Conservation (phyloP, 176 grass and related monocot genomes). For the Aegilops umbellulata region DNA sequence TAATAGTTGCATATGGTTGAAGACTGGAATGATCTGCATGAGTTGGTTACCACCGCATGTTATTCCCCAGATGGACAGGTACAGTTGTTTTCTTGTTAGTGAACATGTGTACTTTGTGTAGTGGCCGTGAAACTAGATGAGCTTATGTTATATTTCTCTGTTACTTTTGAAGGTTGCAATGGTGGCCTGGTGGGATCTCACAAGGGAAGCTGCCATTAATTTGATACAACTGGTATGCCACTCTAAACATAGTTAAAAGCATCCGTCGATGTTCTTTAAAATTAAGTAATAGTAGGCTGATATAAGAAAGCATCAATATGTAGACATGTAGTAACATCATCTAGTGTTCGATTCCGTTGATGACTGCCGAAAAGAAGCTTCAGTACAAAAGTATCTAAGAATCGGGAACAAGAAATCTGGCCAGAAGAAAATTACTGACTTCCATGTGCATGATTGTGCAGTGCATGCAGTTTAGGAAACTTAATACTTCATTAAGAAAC, state of each 20-base stretch:
- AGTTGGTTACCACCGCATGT: conserved; percentile 81
- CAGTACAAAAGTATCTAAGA: conserved; percentile 74
- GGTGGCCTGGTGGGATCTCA: conserved; percentile 61
- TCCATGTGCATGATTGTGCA: conserved; percentile 58
- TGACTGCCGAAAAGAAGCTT: conserved; percentile 72
- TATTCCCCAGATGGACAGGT: conserved; percentile 90
- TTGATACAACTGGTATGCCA: conserved; percentile 81
- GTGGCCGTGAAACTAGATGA: conserved; percentile 12
- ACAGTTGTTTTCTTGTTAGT: not conserved
- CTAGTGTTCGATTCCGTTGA: not conserved
- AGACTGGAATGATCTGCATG: conserved; percentile 93
- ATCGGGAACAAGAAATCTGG: conserved; percentile 74
- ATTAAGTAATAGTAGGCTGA: not conserved
- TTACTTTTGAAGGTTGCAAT: conserved; percentile 77
- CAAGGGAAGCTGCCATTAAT: conserved; percentile 90
- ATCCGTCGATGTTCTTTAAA: not conserved
- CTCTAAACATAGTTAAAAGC: not conserved
- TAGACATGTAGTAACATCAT: not conserved
- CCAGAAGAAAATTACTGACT: conserved; percentile 91
- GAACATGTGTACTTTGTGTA: conserved; percentile 3
- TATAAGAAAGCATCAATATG: not conserved
- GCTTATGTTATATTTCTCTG: conserved; percentile 24
- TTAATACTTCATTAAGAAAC: not conserved
- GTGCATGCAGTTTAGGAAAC: not conserved
- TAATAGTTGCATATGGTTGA: conserved; percentile 34